These are phyloP conservation scores for Botrytis squamosa DNA, from an alignment of 2,329 filamentous ascomycete genomes.

Conservation along the genomic window DNA sequence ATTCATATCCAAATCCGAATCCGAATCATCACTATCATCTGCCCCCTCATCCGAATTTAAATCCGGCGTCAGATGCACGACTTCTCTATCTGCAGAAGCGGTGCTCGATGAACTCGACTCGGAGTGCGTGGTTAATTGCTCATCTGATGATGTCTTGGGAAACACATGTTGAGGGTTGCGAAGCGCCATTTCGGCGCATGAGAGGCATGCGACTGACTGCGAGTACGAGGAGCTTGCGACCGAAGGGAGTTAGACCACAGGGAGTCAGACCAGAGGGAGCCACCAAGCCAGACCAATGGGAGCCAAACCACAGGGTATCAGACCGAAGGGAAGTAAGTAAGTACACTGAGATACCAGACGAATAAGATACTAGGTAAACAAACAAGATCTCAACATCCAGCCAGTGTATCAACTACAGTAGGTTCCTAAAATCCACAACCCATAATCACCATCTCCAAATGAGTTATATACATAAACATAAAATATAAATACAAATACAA, in stretches of 20 bases:
- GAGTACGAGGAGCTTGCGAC: neutral
- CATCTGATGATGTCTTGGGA: constrained; percentile 8
- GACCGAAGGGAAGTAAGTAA: no score
- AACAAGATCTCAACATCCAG: no score
- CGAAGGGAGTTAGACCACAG: neutral
- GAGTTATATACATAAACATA: neutral
- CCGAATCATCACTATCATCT: constrained; percentile 14
- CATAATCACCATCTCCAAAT: neutral
- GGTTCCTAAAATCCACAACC: no score
- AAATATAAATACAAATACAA: no score
- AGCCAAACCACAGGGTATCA: no score
- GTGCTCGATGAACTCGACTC: neutral
- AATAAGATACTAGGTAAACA: no score
- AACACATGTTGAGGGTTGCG: constrained; percentile 1
- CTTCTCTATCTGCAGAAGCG: neutral
- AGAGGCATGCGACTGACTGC: neutral
- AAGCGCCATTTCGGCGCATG: constrained; percentile 4
- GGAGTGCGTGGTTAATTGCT: neutral
- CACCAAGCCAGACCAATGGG: no score
- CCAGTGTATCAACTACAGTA: no score
- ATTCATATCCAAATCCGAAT: constrained; percentile 18
- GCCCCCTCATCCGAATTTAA: constrained; percentile 35
- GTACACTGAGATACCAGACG: no score
- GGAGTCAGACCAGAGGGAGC: no score
- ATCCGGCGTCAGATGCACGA: constrained; percentile 32